Evolutionary conservation across 2,329 filamentous ascomycete species (phyloP), one percentile per base, ranked within the genome.

Genomic region (Ceratocystiopsis sp.): DNA sequence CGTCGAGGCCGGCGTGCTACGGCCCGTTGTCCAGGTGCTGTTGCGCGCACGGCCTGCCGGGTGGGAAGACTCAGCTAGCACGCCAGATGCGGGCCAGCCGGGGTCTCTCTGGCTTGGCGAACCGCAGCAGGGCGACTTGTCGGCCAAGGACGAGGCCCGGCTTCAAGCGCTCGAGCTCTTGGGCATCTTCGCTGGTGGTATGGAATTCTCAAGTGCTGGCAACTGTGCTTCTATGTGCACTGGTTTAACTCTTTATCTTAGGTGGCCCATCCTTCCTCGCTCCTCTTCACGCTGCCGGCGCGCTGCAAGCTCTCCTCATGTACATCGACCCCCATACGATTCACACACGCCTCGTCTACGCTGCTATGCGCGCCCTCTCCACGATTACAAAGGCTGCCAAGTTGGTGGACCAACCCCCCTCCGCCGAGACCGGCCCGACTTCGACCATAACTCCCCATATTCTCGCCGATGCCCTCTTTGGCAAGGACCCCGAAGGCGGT

Each of bases 91-190:
- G 4, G 9, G 25, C 25, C 25, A 29, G 25, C 25, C 25, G 10
- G 10, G 6, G 25, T 29, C 25, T 8, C 25, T 29, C 10, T 29
- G 25, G 25, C 25, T 29, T 29, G 25, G 6, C 25, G 25, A 29
- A 8, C 10, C 25, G 10, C 25, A 29, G 25, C 25, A 29, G 25
- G 25, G 25, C 6, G 50, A 57, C 4, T 57, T 77, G 50, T 68
- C 67, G 3, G 72, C 78, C 12, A 75, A 83, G 46, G 79, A 87
- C 44, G 69, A 73, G 38, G 68, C 79, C 40, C 74, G 76, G 50
- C 65, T 91, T 45, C 84, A 93, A 57, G 80, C 82, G n/a, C 72
- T 87, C 35, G 77, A 93, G 49, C 71, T 95, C n/a, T 65, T 93
- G 34, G 79, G 80, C 39, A 91, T 84, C 58, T 74, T 96, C 55